Evolutionary conservation across 2,329 filamentous ascomycete genomes (phyloP).

Genomic region (Botrytis galanthina): DNA sequence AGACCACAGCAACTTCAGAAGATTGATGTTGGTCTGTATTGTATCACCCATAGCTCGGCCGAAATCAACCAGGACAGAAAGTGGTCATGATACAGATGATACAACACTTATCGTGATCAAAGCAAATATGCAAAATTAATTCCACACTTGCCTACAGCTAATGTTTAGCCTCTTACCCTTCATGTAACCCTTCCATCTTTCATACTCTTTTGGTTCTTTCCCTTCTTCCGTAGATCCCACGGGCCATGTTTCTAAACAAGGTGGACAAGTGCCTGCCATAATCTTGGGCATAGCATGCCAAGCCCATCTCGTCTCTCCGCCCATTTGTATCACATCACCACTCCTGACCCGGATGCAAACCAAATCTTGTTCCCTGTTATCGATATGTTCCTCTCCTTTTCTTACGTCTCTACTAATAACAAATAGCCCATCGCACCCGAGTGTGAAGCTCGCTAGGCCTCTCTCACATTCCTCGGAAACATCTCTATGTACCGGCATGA

Average conservation of each 20-base stretch:
- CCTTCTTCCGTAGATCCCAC: constrained; percentile 38
- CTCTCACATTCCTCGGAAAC: constrained; percentile 80
- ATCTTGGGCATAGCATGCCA: constrained; percentile 97
- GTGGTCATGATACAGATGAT: not conserved
- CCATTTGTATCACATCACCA: constrained; percentile 92
- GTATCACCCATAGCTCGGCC: not conserved
- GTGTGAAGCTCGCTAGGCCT: constrained; percentile 77
- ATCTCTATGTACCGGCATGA: constrained; percentile 88
- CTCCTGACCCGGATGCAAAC: constrained; percentile 70
- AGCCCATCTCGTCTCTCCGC: constrained; percentile 73
- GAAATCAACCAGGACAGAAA: not conserved
- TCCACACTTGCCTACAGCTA: constrained; percentile 86
- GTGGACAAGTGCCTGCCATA: constrained; percentile 73
- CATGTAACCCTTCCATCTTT: constrained; percentile 86
- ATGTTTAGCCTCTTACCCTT: constrained; percentile 80
- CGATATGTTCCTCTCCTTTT: constrained; percentile 30
- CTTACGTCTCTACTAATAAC: constrained; percentile 62
- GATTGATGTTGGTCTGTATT: not conserved
- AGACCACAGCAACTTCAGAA: not conserved
- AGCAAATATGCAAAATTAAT: constrained; percentile 21
- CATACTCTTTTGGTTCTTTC: constrained; percentile 43
- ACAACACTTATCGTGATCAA: not conserved
- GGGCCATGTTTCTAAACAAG: constrained; percentile 74
- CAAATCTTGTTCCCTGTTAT: constrained; percentile 35
- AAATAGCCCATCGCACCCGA: constrained; percentile 90